phyloP scores from a whole-genome alignment of 2,329 filamentous ascomycete species.

The Chaetomium sp. region DNA sequence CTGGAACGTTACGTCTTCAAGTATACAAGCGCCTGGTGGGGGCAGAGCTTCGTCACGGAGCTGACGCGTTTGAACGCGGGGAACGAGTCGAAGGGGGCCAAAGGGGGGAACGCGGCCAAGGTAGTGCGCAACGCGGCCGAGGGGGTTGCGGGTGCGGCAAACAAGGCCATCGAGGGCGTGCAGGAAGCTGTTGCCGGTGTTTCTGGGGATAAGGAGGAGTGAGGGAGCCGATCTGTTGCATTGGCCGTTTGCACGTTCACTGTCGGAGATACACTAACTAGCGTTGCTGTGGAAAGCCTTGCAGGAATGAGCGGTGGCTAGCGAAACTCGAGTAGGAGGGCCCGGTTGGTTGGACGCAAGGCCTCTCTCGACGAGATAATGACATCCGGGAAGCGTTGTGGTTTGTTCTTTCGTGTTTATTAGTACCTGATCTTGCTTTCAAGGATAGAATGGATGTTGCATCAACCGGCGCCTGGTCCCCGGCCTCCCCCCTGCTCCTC shows the following conservation, averaged over 20 bases:
- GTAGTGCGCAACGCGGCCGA: slow-evolving; percentile 26
- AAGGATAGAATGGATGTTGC: slow-evolving; percentile 16
- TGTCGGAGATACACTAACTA: background rate
- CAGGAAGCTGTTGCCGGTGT: slow-evolving; percentile 21
- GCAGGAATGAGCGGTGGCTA: background rate
- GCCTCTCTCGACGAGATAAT: background rate
- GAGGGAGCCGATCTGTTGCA: background rate
- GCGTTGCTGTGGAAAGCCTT: background rate
- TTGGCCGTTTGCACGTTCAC: background rate
- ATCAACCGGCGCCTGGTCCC: background rate
- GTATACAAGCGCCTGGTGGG: slow-evolving; percentile 98
- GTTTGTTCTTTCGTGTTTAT: slow-evolving; percentile 1
- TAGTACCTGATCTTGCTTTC: slow-evolving; percentile 1
- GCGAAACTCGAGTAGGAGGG: background rate
- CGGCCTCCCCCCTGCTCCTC: background rate
- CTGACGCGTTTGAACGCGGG: slow-evolving; percentile 59
- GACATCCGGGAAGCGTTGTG: slow-evolving; percentile 6
- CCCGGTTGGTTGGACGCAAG: slow-evolving; percentile 1
- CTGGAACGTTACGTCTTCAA: slow-evolving; percentile 95
- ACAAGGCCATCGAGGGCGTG: slow-evolving; percentile 25
- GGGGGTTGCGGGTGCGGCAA: slow-evolving; percentile 27
- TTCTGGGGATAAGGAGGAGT: slow-evolving; percentile 18
- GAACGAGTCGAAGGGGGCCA: slow-evolving; percentile 30
- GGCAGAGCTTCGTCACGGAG: slow-evolving; percentile 86
- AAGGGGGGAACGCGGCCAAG: slow-evolving; percentile 17